Percentiles rank a stretch among this genome's conserved stretches.
These are phyloP conservation scores for Miscanthus lutarioriparius DNA, from an alignment of 176 grass and related monocot species.

Conservation along the genomic window DNA sequence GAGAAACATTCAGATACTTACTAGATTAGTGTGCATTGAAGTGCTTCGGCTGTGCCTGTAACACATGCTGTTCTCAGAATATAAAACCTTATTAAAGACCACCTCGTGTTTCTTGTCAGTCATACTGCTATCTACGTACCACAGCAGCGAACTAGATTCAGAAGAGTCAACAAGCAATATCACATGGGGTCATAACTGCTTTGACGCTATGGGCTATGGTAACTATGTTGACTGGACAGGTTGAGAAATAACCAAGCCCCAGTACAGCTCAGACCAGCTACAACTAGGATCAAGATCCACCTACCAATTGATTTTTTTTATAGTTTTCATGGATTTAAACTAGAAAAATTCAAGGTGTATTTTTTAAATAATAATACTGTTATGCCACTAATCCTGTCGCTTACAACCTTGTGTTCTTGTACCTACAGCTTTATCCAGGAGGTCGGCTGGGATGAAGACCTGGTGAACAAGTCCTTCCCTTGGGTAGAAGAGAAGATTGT, in stretches of 20 bases:
- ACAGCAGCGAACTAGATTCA: constrained; percentile 16
- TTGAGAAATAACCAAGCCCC: constrained; percentile 23
- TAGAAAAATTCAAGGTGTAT: background rate
- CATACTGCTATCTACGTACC: constrained; percentile 15
- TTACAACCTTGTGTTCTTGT: constrained; percentile 23
- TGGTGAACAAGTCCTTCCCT: constrained; percentile 78
- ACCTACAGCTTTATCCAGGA: constrained; percentile 58
- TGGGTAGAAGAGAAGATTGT: constrained; percentile 80
- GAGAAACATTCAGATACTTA: constrained; percentile 28
- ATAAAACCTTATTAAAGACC: constrained; percentile 15
- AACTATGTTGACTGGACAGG: constrained; percentile 27
- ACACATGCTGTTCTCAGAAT: constrained; percentile 38
- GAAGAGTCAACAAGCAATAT: constrained; percentile 40
- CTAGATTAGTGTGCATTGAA: constrained; percentile 30
- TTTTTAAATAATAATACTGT: background rate
- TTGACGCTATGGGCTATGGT: constrained; percentile 18
- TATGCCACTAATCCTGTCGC: constrained; percentile 12
- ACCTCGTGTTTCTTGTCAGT: constrained; percentile 24
- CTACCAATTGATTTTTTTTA: background rate
- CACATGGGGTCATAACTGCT: constrained; percentile 37
- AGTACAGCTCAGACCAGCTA: constrained; percentile 9
- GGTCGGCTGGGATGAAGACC: constrained; percentile 65
- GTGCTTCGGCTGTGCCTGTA: constrained; percentile 19
- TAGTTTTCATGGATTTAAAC: background rate
- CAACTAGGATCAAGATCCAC: constrained; percentile 20